These are phyloP conservation scores for Xylaria sp. DNA, from an alignment of 2,329 filamentous ascomycete genomes.

Conservation along the genomic window DNA sequence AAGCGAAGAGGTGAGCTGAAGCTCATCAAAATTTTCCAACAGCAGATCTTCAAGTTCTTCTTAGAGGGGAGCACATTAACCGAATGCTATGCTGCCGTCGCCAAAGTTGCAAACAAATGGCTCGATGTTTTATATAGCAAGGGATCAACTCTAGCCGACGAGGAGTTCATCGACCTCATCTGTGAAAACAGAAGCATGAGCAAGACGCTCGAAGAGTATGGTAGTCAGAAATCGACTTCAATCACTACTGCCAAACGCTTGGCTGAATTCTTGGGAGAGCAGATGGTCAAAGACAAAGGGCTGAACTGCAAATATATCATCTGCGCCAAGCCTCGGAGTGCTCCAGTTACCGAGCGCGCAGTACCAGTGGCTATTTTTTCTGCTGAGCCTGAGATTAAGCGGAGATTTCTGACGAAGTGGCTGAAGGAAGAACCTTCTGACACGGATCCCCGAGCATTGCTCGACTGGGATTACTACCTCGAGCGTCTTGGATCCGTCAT, in stretches of 20 bases:
- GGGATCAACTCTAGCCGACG: slow-evolving; percentile 89
- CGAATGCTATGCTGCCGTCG: slow-evolving; percentile 91
- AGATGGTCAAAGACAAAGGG: slow-evolving; percentile 99
- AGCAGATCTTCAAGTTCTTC: slow-evolving; percentile 99
- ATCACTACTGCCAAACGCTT: slow-evolving; percentile 96
- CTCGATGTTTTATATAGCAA: slow-evolving; percentile 92
- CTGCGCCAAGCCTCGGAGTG: slow-evolving; percentile 83
- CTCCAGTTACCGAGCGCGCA: slow-evolving; percentile 93
- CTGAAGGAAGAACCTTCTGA: slow-evolving; percentile 90
- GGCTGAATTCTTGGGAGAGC: slow-evolving; percentile 94
- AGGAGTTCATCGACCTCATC: slow-evolving; percentile 99
- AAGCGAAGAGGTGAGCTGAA: slow-evolving; percentile 98
- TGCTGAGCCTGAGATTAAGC: slow-evolving; percentile 87
- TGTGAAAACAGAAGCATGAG: slow-evolving; percentile 99
- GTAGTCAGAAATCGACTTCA: slow-evolving; percentile 95
- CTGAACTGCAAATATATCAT: slow-evolving; percentile 99
- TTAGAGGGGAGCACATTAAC: slow-evolving; percentile 86
- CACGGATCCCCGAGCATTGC: slow-evolving; percentile 87
- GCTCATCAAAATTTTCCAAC: slow-evolving; percentile 99
- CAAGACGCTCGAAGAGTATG: slow-evolving; percentile 97
- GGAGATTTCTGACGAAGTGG: slow-evolving; percentile 93
- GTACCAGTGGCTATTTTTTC: slow-evolving; percentile 98
- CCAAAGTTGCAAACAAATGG: slow-evolving; percentile 96
- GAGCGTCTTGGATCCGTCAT: slow-evolving; percentile 97
- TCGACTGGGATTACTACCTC: slow-evolving; percentile 98